Base-by-base conservation (phyloP, 2,329 filamentous ascomycete species). In the Trichoderma sp. region DNA sequence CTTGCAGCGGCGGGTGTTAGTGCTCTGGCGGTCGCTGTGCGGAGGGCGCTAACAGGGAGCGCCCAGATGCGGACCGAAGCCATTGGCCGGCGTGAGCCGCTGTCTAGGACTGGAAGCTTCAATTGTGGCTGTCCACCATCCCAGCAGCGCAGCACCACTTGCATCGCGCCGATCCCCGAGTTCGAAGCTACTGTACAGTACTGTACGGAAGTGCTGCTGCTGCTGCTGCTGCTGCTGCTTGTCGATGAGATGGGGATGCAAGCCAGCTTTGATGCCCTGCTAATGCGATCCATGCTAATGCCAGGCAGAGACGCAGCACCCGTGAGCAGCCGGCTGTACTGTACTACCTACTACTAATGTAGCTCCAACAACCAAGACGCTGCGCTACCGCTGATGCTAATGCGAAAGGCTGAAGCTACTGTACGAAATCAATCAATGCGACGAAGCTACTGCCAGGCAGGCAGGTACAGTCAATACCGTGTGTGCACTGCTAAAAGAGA, bases 1-100 rank as follows among this genome's bases (percentile, higher is more conserved):
- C n/a, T 42, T 42, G 39, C 42, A 19, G 45, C 42, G n/a, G 15
- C 29, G 5, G 37, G 15, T 67, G 64, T 67, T 67, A 61, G 64
- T 35, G 45, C 10, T 54, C 8, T 45, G 27, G 54, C 34, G 22
- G 64, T 25, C 17, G 32, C n/a, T 15, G 27, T 35, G 29, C n/a
- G 48, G 45, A 17, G 25, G 32, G 54, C 57, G 34, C 64, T 67
- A 67, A 61, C 64, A 67, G 6, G 45, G 19, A 59, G 42, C 64
- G 45, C 56, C 64, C 29, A 61, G 56, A 34, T 29, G 64, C 64
- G 64, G 64, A 60, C 48, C 64, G 57, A 19, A 53, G 56, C 48
- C 64, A 50, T 34, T 50, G 64, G 42, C 54, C 63, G 53, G 35
- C 52, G 53, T 42, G 45, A 61, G 56, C 64, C 64, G 56, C 63